Base-by-base conservation (phyloP, 2,329 filamentous ascomycete genomes). In the Aspergillus unguis region DNA sequence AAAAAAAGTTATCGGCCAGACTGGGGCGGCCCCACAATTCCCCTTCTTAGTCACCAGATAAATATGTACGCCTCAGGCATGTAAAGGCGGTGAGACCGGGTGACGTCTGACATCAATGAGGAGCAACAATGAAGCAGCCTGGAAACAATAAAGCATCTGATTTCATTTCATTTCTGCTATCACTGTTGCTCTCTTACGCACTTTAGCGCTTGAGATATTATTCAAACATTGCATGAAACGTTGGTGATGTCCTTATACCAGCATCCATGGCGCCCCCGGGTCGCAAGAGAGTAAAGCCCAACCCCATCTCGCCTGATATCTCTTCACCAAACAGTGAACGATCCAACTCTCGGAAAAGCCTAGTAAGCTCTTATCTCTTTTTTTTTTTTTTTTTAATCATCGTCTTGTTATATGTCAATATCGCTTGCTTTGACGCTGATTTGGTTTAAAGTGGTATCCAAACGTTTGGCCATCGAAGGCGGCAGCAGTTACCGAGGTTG, bases 391-490 rank as follows among this genome's bases (percentile, higher is more conserved):
- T 33, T 28, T 8, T 35, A 25, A 44, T 38, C 32, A 3, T 26
- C 36, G 28, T 57, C 44, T 38, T 54, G 60, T 52, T 58, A 52
- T 42, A 46, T 51, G 28, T n/a, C 32, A 40, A 29, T 23, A 26
- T 37, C 26, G 37, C 29, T 26, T 25, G 9, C 29, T 29, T 23
- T 38, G 27, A 5, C 35, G 41, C 51, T 53, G 26, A 50, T 28
- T 6, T 46, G 29, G 31, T 33, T 54, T 73, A 69, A 70, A 64
- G 48, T 77, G 75, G 75, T 76, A 77, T 58, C 71, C 69, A 28
- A 72, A 69, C 48, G 71, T 72, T 27, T 79, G 76, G 76, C 74
- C 75, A 42, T 67, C 68, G 33, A 79, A 79, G 62, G 74, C 76
- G 44, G 68, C 72, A 35, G 72, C 77, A 45, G 67, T 78, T 61